Evolutionary conservation across 495 filamentous ascomycete species (phyloP), one percentile per base, ranked within the genome.

Genomic region (Hyaloscypha variabilis): DNA sequence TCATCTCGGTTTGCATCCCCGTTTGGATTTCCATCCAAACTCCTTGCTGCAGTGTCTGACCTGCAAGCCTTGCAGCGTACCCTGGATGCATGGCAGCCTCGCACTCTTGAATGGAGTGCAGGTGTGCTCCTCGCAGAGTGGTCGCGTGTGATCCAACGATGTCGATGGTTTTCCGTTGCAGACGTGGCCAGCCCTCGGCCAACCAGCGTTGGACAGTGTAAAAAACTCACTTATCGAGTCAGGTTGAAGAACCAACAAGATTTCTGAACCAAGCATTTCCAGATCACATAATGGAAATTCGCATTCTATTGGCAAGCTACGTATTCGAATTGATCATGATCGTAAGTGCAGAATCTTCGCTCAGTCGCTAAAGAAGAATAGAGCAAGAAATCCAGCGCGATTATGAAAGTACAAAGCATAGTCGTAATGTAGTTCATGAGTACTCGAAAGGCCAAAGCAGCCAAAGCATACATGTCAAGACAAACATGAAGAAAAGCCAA

Each of bases 401-500:
- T 19, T 17, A 46, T 34, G 13, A 46, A 46, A 46, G 1, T 46
- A 4, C 24, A 54, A 53, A 54, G 21, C 51, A 54, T 24, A 6
- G 19, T 54, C 51, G 23, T n/a, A n/a, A n/a, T 25, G 8, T 25
- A 54, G 51, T 29, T 54, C 51, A 46, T 46, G 39, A 46, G 39
- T 46, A 25, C 24, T 25, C 49, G 19, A 52, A 52, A 29, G 23
- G 26, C 23, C 51, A 29, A 54, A 54, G 23, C 23, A 25, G 26
- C 23, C 51, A 29, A 54, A 54, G 23, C 23, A 25, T 54, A 29
- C 26, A 10, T 54, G 51, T 31, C 54, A 57, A 57, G 25, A 57
- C 54, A 57, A 57, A 57, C 11, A 57, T 29, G 29, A 57, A 11
- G 14, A 14, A 57, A 57, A 26, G 54, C 54, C 26, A 30, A 57